phyloP scores from a whole-genome alignment of 2,329 filamentous ascomycete species.

The Dothistroma pini region DNA sequence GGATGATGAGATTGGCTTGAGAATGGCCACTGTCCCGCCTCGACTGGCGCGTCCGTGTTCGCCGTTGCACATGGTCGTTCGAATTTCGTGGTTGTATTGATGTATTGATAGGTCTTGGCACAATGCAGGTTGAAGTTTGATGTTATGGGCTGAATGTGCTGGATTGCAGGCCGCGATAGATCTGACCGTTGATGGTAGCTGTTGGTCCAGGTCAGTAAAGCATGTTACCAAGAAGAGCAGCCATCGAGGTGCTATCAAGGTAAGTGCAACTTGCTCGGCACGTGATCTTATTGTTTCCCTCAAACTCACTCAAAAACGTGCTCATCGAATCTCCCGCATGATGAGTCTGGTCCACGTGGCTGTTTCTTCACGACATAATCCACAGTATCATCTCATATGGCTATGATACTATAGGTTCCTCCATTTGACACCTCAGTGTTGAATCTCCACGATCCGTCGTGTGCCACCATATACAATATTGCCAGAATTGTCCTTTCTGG shows the following conservation, averaged over 20 bases:
- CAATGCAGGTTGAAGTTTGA: not conserved
- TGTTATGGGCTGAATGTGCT: not conserved
- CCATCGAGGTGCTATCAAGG: conserved; percentile 5
- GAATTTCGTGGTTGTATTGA: not conserved
- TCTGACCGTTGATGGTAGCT: not conserved
- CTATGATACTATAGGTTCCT: not conserved
- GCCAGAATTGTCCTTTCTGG: not conserved
- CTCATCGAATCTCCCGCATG: not conserved
- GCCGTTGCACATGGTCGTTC: conserved; percentile 26
- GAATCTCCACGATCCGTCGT: not conserved
- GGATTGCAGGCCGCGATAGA: not conserved
- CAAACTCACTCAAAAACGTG: conserved; percentile 3
- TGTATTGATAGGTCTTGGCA: not conserved
- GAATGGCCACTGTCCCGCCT: conserved; percentile 29
- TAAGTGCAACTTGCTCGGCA: not conserved
- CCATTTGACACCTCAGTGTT: not conserved
- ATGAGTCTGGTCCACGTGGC: not conserved
- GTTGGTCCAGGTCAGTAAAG: not conserved
- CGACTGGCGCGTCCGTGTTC: conserved; percentile 15
- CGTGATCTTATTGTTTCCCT: not conserved
- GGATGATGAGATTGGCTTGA: conserved; percentile 16
- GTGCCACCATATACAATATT: not conserved
- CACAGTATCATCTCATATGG: not conserved
- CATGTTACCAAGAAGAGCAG: not conserved
- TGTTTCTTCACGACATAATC: not conserved